A percentile compares a stretch with the other conserved stretches of the same genome.
These are phyloP conservation scores for Candida takata DNA, from an alignment of 805 yeast species.

Conservation along the genomic window DNA sequence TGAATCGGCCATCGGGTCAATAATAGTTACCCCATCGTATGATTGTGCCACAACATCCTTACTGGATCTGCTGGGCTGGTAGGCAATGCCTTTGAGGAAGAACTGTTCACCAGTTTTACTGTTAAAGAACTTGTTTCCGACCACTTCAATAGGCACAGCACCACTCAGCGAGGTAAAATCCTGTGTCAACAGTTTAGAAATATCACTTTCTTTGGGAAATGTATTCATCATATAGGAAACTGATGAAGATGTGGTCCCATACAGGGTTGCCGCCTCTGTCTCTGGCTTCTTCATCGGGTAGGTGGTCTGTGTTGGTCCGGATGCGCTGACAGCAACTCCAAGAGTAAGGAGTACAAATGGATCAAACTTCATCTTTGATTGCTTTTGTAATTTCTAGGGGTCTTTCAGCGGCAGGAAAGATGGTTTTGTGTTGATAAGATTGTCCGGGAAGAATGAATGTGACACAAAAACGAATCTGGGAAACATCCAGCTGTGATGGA, in stretches of 20 bases:
- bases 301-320: neutral
- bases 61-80: conserved; percentile 52
- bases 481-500: too few relatives aligned
- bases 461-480: conserved; percentile 2
- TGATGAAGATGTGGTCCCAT: too few relatives aligned
- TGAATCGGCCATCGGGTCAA: conserved; percentile 76
- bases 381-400: too few relatives aligned
- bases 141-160: conserved; percentile 41
- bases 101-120: conserved; percentile 71
- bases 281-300: too few relatives aligned
- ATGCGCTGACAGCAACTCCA: neutral
- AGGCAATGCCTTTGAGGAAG: conserved; percentile 82
- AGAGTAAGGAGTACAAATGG: neutral
- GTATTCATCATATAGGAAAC: too few relatives aligned
- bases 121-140: conserved; percentile 74
- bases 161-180: too few relatives aligned
- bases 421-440: neutral
- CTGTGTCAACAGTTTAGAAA: neutral
- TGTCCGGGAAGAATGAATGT: too few relatives aligned
- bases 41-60: conserved; percentile 30
- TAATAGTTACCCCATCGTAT: conserved; percentile 26
- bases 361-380: neutral
- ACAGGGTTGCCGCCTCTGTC: too few relatives aligned
- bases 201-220: too few relatives aligned
- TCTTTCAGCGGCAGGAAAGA: neutral